phyloP scores from a whole-genome alignment of 2,329 filamentous ascomycete genomes.

The Penicillium polonicum region DNA sequence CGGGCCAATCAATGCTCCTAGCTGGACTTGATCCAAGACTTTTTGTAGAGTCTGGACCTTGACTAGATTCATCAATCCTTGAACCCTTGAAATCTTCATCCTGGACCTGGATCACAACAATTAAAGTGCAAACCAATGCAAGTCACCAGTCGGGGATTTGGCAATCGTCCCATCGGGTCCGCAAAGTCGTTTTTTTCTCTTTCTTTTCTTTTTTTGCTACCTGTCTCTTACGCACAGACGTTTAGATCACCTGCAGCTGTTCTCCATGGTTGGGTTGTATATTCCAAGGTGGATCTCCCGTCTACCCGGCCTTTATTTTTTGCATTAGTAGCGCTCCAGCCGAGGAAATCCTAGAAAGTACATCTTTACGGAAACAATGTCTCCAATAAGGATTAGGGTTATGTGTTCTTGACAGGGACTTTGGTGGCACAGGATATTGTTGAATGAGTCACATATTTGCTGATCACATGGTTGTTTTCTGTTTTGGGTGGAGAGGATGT shows the following conservation, averaged over 20 bases:
- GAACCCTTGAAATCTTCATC: background rate
- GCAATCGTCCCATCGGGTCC: background rate
- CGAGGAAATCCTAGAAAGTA: background rate
- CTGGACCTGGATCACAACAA: background rate
- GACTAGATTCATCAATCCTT: background rate
- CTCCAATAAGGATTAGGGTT: background rate
- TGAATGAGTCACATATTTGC: background rate
- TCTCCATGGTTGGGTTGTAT: constrained; percentile 21
- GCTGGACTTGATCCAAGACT: background rate
- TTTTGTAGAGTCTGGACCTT: background rate
- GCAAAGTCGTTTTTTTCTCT: background rate
- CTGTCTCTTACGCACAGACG: constrained; percentile 2
- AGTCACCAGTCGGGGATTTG: background rate
- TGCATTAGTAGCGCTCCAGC: constrained; percentile 11
- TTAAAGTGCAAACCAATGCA: constrained; percentile 8
- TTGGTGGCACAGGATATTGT: background rate
- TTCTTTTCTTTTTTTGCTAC: background rate
- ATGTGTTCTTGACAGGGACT: background rate
- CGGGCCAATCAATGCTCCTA: background rate
- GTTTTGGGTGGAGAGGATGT: background rate
- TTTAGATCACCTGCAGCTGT: constrained; percentile 3
- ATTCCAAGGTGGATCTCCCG: background rate
- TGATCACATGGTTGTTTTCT: background rate
- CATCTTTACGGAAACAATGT: background rate
- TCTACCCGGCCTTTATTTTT: constrained; percentile 10